These are phyloP conservation scores for Colletotrichum brevisporum DNA, from an alignment of 2,329 filamentous ascomycete species.

Conservation along the genomic window DNA sequence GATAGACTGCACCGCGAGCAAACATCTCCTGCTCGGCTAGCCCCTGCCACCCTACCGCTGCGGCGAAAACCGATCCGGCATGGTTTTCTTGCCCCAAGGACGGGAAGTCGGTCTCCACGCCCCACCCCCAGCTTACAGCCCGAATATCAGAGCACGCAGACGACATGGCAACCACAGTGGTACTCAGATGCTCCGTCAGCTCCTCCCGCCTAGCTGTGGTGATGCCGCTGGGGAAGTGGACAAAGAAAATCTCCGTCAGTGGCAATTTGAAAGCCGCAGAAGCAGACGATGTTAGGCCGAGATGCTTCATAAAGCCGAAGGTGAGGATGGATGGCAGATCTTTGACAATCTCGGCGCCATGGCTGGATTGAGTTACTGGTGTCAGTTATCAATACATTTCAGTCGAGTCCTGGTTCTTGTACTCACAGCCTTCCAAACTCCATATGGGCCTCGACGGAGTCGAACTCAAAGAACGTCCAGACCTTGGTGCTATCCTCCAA, in stretches of 20 bases:
- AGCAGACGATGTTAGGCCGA: conserved; percentile 37
- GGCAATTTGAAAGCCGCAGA: conserved; percentile 39
- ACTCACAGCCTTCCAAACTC: conserved; percentile 43
- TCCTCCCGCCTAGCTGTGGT: conserved; percentile 3
- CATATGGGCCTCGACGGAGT: conserved; percentile 44
- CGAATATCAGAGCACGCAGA: not conserved
- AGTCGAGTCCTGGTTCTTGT: not conserved
- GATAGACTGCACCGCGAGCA: not conserved
- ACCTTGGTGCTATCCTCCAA: conserved; percentile 42
- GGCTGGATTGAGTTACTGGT: conserved; percentile 8
- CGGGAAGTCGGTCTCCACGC: conserved; percentile 21
- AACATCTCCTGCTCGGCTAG: not conserved
- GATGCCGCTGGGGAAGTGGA: conserved; percentile 38
- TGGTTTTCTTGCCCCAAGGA: not conserved
- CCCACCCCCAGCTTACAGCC: conserved; percentile 14
- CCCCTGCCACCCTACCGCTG: conserved; percentile 8
- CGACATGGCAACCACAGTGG: not conserved
- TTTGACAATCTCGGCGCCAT: conserved; percentile 38
- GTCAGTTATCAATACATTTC: not conserved
- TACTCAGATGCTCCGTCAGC: conserved; percentile 35
- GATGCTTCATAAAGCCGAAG: conserved; percentile 43
- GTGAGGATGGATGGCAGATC: conserved; percentile 42
- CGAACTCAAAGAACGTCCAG: conserved; percentile 47
- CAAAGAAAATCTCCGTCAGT: conserved; percentile 39
- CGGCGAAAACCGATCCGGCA: not conserved